Evolutionary conservation across 306 rosid genomes (phyloP).

Genomic region (Bauhinia variegata): DNA sequence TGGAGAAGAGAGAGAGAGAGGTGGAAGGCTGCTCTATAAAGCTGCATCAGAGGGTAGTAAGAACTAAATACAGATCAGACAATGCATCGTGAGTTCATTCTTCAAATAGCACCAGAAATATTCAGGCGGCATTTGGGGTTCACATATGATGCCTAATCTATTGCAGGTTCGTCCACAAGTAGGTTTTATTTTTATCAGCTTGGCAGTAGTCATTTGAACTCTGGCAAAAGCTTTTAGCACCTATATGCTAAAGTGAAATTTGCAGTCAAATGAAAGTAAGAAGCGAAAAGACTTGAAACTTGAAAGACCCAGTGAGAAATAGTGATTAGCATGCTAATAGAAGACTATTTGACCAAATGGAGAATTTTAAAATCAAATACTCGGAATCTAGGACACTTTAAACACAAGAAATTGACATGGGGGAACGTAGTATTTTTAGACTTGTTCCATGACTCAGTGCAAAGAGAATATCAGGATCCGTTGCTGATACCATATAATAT

Average conservation of each 20-base stretch:
- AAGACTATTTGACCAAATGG: not conserved
- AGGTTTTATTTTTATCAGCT: no score
- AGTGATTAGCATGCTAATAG: not conserved
- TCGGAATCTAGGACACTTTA: not conserved
- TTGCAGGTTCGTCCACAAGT: not conserved
- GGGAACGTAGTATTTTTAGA: not conserved
- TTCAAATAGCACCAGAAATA: no score
- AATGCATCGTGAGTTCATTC: no score
- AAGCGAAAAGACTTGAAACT: not conserved
- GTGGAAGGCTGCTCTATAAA: not conserved
- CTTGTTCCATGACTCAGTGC: not conserved
- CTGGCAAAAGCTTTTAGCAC: not conserved
- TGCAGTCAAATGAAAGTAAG: not conserved
- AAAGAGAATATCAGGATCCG: not conserved
- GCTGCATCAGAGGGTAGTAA: no score
- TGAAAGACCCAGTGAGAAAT: not conserved
- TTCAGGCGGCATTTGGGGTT: no score
- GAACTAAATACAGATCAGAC: no score
- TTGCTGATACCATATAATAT: slow-evolving; percentile 1
- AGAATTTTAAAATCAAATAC: not conserved
- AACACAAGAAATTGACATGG: no score
- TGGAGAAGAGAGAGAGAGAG: not conserved
- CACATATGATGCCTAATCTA: not conserved
- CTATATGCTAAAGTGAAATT: no score
- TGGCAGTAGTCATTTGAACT: not conserved